A percentile compares a stretch with the other conserved stretches of the same genome.
These are phyloP conservation scores for Ceratorhiza oryzae-sativae DNA, from an alignment of 1,284 basidiomycete species.

Conservation along the genomic window DNA sequence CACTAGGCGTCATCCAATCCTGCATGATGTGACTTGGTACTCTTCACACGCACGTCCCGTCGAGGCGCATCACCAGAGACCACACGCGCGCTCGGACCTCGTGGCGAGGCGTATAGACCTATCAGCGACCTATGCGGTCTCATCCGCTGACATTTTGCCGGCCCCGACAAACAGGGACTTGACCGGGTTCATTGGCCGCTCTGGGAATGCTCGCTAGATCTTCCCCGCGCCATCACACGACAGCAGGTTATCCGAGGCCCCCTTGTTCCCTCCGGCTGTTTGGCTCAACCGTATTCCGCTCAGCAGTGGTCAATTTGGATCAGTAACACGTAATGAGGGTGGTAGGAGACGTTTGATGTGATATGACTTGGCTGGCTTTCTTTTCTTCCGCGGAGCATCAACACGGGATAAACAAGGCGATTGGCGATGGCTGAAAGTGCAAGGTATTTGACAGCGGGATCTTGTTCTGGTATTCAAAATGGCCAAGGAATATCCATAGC, in stretches of 20 bases:
- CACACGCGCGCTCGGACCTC: constrained; percentile 3
- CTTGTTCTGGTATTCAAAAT: neutral
- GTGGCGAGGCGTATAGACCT: neutral
- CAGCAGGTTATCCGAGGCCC: neutral
- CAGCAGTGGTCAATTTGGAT: neutral
- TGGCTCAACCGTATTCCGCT: neutral
- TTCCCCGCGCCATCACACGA: neutral
- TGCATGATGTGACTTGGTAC: neutral
- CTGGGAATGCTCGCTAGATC: neutral
- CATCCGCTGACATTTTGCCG: neutral
- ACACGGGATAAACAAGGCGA: neutral
- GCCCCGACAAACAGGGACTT: neutral
- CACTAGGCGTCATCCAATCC: neutral
- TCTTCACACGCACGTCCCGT: constrained; percentile 10
- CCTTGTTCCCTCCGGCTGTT: neutral
- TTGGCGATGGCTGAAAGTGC: neutral
- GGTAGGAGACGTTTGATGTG: neutral
- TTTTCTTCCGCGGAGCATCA: neutral
- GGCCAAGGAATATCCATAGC: no score
- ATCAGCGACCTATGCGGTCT: neutral
- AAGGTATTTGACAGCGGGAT: neutral
- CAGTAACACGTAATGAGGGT: neutral
- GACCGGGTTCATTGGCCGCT: neutral
- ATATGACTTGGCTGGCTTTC: neutral
- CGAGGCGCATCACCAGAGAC: neutral